A percentile compares a stretch with the other conserved stretches of the same genome.
Evolutionary conservation across 257 asterid species (phyloP).

Genomic region (Primulina eburnea): DNA sequence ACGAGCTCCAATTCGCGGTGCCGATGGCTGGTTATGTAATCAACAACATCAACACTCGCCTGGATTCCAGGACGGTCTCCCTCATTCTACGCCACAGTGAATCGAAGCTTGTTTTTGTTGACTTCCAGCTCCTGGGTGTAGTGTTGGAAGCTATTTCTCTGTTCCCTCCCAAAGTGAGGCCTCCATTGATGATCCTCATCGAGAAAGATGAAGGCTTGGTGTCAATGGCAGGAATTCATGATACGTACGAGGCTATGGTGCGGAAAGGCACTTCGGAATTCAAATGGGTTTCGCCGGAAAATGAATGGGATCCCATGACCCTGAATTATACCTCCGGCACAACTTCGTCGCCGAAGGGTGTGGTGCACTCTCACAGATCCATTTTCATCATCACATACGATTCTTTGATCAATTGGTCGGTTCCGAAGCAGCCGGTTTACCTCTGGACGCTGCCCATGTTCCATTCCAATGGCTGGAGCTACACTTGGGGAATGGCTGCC

Average conservation of each 20-base stretch:
- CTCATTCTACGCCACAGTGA: constrained; percentile 56
- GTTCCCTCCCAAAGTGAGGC: constrained; percentile 29
- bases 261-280: constrained; percentile 37
- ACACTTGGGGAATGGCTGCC: constrained; percentile 93
- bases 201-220: constrained; percentile 23
- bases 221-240: neutral
- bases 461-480: constrained; percentile 94
- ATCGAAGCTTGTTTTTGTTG: constrained; percentile 56
- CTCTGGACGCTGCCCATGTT: constrained; percentile 89
- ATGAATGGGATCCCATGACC: constrained; percentile 64
- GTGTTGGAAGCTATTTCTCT: constrained; percentile 44
- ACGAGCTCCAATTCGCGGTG: constrained; percentile 77
- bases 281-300: constrained; percentile 50
- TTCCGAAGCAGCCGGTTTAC: constrained; percentile 58
- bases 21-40: constrained; percentile 77
- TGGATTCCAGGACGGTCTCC: constrained; percentile 54
- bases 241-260: constrained; percentile 55
- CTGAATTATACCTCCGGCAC: constrained; percentile 85
- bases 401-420: constrained; percentile 58
- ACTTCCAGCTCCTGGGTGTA: constrained; percentile 35
- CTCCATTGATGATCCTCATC: constrained; percentile 47
- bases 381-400: constrained; percentile 48
- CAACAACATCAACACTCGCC: constrained; percentile 63
- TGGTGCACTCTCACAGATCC: constrained; percentile 62
- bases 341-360: constrained; percentile 83